Evolutionary conservation across 1,139 yeast genomes (phyloP).

Genomic region (Casaregolazyma lundiana): DNA sequence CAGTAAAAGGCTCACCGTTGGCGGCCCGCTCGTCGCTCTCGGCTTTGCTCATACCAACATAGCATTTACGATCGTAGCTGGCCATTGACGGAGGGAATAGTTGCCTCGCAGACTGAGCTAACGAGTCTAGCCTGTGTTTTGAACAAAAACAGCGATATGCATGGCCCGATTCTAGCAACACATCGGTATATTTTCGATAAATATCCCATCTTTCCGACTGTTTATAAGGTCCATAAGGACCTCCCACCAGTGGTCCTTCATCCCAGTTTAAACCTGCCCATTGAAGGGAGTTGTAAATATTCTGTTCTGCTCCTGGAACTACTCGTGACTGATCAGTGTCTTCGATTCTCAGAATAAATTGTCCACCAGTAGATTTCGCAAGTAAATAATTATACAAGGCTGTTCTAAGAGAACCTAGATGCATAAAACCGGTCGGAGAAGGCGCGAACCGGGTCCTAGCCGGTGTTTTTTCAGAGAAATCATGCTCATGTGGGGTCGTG

Average conservation of each 20-base stretch:
- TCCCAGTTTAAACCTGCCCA: conserved; percentile 79
- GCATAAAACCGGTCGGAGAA: conserved; percentile 92
- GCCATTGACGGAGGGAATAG: conserved; percentile 87
- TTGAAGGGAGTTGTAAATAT: conserved; percentile 64
- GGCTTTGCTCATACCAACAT: conserved; percentile 39
- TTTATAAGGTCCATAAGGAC: conserved; percentile 59
- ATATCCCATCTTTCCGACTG: conserved; percentile 75
- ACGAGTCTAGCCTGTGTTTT: conserved; percentile 63
- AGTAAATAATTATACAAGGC: conserved; percentile 83
- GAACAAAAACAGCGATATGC: conserved; percentile 89
- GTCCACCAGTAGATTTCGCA: conserved; percentile 77
- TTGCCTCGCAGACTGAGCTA: conserved; percentile 68
- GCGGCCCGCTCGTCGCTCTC: conserved; percentile 38
- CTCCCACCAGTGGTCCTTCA: conserved; percentile 71
- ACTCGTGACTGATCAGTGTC: conserved; percentile 84
- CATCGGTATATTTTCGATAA: conserved; percentile 54
- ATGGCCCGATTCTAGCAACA: conserved; percentile 54
- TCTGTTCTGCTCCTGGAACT: conserved; percentile 75
- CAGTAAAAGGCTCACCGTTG: conserved; percentile 33
- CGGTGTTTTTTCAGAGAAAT: conserved; percentile 42
- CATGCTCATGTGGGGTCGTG: neutral
- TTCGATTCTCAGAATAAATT: conserved; percentile 75
- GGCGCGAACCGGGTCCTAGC: conserved; percentile 95
- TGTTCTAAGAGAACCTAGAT: conserved; percentile 87
- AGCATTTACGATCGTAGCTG: conserved; percentile 83